Percentiles rank a stretch among this genome's conserved stretches.
Evolutionary conservation across 192 early-diverging fungal genomes (phyloP).

Genomic region (Umbelopsis vinacea): DNA sequence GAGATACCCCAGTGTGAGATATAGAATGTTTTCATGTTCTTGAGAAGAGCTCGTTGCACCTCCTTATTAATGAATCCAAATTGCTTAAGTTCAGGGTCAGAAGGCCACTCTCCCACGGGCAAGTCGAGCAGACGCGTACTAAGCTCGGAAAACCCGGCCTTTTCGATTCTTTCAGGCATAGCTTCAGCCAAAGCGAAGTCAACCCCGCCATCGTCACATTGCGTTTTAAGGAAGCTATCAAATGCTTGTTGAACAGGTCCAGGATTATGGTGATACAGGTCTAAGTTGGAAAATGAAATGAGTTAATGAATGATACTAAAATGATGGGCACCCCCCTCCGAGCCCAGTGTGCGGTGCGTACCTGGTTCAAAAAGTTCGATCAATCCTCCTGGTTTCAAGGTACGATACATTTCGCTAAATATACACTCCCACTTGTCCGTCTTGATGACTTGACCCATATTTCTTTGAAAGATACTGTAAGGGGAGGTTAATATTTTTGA

Average conservation of each 20-base stretch:
- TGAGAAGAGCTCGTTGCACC: slow-evolving; percentile 32
- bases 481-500: no score
- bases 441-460: slow-evolving; percentile 26
- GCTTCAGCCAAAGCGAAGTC: slow-evolving; percentile 26
- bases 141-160: slow-evolving; percentile 19
- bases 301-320: background rate
- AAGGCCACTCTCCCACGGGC: slow-evolving; percentile 34
- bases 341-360: no score
- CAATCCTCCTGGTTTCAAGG: slow-evolving; percentile 43
- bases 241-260: slow-evolving; percentile 43
- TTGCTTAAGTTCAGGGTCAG: slow-evolving; percentile 38
- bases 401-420: slow-evolving; percentile 32
- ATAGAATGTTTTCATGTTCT: slow-evolving; percentile 34
- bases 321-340: no score
- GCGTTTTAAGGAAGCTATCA: slow-evolving; percentile 29
- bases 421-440: slow-evolving; percentile 34
- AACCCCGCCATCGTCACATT: slow-evolving; percentile 26
- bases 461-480: slow-evolving; percentile 41
- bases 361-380: slow-evolving; percentile 39
- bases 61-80: slow-evolving; percentile 48
- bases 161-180: slow-evolving; percentile 20
- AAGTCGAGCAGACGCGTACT: slow-evolving; percentile 30
- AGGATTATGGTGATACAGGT: slow-evolving; percentile 37
- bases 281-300: background rate
- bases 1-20: slow-evolving; percentile 36